phyloP scores from a whole-genome alignment of 495 filamentous ascomycete species.

The Bathelium albidoporum region DNA sequence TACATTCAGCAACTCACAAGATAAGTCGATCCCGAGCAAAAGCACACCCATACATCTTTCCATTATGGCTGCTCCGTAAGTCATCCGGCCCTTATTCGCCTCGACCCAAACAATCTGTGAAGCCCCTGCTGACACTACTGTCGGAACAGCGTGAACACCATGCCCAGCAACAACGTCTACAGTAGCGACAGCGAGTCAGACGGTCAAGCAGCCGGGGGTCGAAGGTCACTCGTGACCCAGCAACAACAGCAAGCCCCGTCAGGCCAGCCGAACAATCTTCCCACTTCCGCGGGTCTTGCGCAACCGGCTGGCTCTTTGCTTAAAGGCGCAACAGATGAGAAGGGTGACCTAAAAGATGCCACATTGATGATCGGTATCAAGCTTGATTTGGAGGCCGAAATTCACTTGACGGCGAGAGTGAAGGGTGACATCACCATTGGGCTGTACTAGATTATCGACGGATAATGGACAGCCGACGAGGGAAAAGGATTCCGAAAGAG shows the following conservation, averaged over 20 bases:
- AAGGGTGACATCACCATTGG: constrained; percentile 34
- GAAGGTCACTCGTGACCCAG: constrained; percentile 17
- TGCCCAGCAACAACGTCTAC: constrained; percentile 9
- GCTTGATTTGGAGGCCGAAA: constrained; percentile 39
- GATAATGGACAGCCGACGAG: too few species aligned
- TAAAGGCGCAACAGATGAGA: constrained; percentile 33
- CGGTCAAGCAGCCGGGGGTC: constrained; percentile 19
- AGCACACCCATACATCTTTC: not conserved
- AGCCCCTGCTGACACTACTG: not conserved
- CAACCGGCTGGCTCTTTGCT: constrained; percentile 36
- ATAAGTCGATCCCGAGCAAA: not conserved
- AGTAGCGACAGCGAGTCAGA: constrained; percentile 17
- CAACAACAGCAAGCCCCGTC: constrained; percentile 1
- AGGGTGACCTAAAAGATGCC: constrained; percentile 35
- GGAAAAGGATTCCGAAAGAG: too few species aligned
- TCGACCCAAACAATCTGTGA: not conserved
- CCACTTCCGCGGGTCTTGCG: constrained; percentile 30
- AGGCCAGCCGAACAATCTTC: constrained; percentile 15
- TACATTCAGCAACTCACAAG: not conserved
- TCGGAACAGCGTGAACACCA: constrained; percentile 10
- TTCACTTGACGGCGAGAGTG: constrained; percentile 38
- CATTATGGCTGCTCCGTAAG: not conserved
- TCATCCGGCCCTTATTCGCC: not conserved
- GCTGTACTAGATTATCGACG: constrained; percentile 10
- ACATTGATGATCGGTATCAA: constrained; percentile 39